Conservation (phyloP, 192 early-diverging fungal genomes). For the Obelidium mucronatum region DNA sequence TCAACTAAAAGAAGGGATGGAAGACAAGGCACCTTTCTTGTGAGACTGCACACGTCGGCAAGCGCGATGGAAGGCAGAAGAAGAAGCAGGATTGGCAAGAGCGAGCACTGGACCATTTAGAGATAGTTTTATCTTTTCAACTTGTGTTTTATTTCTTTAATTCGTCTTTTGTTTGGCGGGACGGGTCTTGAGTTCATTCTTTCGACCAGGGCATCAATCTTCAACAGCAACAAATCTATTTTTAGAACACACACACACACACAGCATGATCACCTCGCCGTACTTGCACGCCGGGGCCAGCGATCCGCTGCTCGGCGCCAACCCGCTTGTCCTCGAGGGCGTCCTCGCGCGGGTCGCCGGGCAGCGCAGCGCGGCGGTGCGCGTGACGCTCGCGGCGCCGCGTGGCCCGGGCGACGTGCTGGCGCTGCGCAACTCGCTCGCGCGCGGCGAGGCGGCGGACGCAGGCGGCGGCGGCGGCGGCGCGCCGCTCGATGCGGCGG, state of each 20-base stretch:
- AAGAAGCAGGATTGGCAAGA: not conserved
- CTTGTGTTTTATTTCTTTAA: too few relatives aligned
- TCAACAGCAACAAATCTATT: too few relatives aligned
- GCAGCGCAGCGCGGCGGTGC: not conserved
- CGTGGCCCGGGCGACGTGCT: not conserved
- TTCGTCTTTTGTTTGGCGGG: not conserved
- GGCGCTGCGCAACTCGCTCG: conserved; percentile 20
- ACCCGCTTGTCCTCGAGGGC: too few relatives aligned
- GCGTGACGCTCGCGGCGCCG: not conserved
- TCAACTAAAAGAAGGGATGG: not conserved
- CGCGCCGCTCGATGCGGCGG: conserved; percentile 15
- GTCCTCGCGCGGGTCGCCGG: too few relatives aligned
- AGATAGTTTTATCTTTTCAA: too few relatives aligned
- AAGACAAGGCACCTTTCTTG: conserved; percentile 10
- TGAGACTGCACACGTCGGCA: conserved; percentile 30
- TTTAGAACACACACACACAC: not conserved
- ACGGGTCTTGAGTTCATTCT: not conserved
- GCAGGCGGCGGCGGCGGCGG: too few relatives aligned
- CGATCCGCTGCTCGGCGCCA: too few relatives aligned
- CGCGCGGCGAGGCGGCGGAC: conserved; percentile 13
- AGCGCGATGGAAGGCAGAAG: not conserved
- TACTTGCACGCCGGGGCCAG: not conserved
- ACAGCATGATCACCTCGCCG: not conserved
- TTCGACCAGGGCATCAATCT: too few relatives aligned
- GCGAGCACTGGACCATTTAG: too few relatives aligned